Evolutionary conservation across 345 rosid genomes (phyloP).

Genomic region (thale cress (Arabidopsis thaliana)): TAIR10.1 NC_003071.7:12161001-12161500

Average conservation of each 20-base stretch:
- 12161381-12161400: slow-evolving; percentile 15
- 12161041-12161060: slow-evolving; percentile 25
- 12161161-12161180: not conserved
- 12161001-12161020: slow-evolving; percentile 28
- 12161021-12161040: slow-evolving; percentile 15
- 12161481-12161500: slow-evolving; percentile 19
- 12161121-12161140: slow-evolving; percentile 21
- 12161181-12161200: slow-evolving; percentile 11
- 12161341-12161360: not conserved
- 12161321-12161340: not conserved
- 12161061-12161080: not conserved
- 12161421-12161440: slow-evolving; percentile 21
- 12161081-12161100: not conserved
- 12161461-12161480: slow-evolving; percentile 6
- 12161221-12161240: slow-evolving; percentile 32
- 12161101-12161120: slow-evolving; percentile 27
- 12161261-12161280: slow-evolving; percentile 23
- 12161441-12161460: slow-evolving; percentile 23
- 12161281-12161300: slow-evolving; percentile 18
- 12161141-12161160: slow-evolving; percentile 22
- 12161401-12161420: slow-evolving; percentile 8
- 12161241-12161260: slow-evolving; percentile 24
- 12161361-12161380: slow-evolving; percentile 24
- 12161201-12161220: not conserved
- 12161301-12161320: slow-evolving; percentile 24